phyloP scores from a whole-genome alignment of 108 stramenopile genomes.

The Bacterosira constricta region DNA sequence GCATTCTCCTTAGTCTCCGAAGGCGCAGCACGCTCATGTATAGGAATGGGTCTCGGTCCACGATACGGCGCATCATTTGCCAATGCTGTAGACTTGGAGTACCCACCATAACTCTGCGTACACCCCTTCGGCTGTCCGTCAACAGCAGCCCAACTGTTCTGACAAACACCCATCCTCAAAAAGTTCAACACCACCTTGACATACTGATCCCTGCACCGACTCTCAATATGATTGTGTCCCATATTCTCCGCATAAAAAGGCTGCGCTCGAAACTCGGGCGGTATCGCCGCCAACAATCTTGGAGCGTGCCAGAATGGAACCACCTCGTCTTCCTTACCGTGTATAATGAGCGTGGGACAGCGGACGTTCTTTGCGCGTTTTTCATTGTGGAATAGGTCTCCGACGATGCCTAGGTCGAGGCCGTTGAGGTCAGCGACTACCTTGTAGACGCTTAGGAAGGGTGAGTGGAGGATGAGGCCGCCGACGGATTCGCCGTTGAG shows the following conservation, averaged over 20 bases:
- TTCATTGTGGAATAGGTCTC: conserved; percentile 54
- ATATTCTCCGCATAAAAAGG: conserved; percentile 73
- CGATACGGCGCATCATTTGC: no score
- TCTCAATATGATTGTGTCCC: conserved; percentile 80
- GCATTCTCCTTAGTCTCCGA: conserved; percentile 18
- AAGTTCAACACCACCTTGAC: conserved; percentile 29
- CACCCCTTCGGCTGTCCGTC: not conserved
- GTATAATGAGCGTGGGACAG: conserved; percentile 75
- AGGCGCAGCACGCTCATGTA: conserved; percentile 9
- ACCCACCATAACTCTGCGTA: not conserved
- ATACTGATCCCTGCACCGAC: conserved; percentile 25
- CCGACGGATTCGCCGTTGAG: conserved; percentile 54
- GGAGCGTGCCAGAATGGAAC: conserved; percentile 85
- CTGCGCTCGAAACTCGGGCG: conserved; percentile 53
- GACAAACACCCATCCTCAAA: conserved; percentile 10
- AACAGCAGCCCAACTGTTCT: not conserved
- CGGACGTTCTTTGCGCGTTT: conserved; percentile 55
- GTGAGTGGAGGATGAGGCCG: conserved; percentile 67
- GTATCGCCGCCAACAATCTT: conserved; percentile 61
- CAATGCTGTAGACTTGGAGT: no score
- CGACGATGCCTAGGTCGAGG: conserved; percentile 32
- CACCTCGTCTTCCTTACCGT: conserved; percentile 73
- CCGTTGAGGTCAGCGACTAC: conserved; percentile 49
- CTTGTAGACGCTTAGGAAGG: conserved; percentile 54
- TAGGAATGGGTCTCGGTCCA: conserved; percentile 17